phyloP scores from a whole-genome alignment of 352 stramenopile genomes.

The Saprolegnia diclina region DNA sequence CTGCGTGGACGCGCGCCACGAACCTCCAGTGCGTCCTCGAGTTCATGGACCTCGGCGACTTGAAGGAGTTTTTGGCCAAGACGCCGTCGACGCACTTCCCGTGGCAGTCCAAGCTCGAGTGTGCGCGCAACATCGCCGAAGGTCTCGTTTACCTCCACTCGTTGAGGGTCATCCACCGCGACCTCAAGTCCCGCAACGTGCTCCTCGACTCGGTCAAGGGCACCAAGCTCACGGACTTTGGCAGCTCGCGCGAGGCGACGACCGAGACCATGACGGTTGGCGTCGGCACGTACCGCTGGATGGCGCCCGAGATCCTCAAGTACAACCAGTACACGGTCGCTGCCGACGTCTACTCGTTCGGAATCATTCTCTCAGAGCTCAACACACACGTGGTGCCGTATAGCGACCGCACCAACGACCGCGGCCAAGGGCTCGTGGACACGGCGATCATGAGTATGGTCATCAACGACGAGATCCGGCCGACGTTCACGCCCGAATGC shows the following conservation, averaged over 20 bases:
- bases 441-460: constrained; percentile 21
- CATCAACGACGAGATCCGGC: not conserved
- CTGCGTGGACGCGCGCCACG: not conserved
- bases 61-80: constrained; percentile 10
- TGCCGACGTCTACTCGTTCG: constrained; percentile 23
- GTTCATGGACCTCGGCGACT: constrained; percentile 25
- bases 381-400: constrained; percentile 13
- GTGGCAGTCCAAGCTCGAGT: constrained; percentile 8
- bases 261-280: constrained; percentile 24
- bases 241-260: constrained; percentile 9
- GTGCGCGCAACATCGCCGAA: constrained; percentile 16
- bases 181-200: constrained; percentile 26
- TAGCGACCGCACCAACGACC: not conserved
- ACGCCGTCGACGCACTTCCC: not conserved
- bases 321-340: constrained; percentile 21
- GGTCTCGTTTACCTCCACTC: constrained; percentile 28
- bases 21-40: constrained; percentile 23
- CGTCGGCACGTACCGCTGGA: constrained; percentile 25
- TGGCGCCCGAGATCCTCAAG: constrained; percentile 23
- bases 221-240: constrained; percentile 24
- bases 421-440: constrained; percentile 12
- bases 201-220: constrained; percentile 16
- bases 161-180: constrained; percentile 20
- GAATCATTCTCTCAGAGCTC: constrained; percentile 1
- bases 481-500: constrained; percentile 11